Percentiles rank a stretch among this genome's conserved stretches.
phyloP scores from a whole-genome alignment of 257 asterid species.

The Forsythia suspensa region DNA sequence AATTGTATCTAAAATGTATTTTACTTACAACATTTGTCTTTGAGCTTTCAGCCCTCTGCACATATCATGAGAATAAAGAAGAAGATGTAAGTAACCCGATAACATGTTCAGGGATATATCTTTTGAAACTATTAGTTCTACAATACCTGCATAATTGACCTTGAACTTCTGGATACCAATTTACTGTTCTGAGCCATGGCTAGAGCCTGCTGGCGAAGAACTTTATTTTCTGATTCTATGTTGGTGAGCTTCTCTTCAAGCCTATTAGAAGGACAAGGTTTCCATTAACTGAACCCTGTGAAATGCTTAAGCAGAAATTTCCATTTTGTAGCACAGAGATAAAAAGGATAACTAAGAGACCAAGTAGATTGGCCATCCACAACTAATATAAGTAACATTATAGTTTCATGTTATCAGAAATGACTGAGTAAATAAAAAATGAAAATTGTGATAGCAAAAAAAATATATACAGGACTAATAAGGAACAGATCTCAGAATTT shows the following conservation, averaged over 20 bases:
- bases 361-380: neutral
- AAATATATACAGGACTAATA: too few species aligned
- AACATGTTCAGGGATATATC: constrained; percentile 19
- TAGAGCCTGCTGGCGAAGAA: constrained; percentile 98
- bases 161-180: constrained; percentile 73
- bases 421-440: too few species aligned
- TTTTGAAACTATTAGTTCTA: constrained; percentile 9
- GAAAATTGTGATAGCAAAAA: too few species aligned
- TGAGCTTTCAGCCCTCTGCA: constrained; percentile 82
- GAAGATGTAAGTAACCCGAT: constrained; percentile 29
- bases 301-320: neutral
- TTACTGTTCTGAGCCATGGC: constrained; percentile 88
- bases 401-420: neutral
- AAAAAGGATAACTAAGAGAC: neutral
- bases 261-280: constrained; percentile 50
- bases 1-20: constrained; percentile 20
- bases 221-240: constrained; percentile 92
- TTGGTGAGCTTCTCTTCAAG: constrained; percentile 89
- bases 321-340: constrained; percentile 21
- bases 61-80: constrained; percentile 25
- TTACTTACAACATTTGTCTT: constrained; percentile 57
- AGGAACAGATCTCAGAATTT: neutral
- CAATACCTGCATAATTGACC: constrained; percentile 81
- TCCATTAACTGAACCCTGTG: constrained; percentile 23
- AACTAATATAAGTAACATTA: constrained; percentile 10